These are phyloP conservation scores for Thielaviopsis punctulata DNA, from an alignment of 2,329 filamentous ascomycete genomes.

Conservation along the genomic window DNA sequence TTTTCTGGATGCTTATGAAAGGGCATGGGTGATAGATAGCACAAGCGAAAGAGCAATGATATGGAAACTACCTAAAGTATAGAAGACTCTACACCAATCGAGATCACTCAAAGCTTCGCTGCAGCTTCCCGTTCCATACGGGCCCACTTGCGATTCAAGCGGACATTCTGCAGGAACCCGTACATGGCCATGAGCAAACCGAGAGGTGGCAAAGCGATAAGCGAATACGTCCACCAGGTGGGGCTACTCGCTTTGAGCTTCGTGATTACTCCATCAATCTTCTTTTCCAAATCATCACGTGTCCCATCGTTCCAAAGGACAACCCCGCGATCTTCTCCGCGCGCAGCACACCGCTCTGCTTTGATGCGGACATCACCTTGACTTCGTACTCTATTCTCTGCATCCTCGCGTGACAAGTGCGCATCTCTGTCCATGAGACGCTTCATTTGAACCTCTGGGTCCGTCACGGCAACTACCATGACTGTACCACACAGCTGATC, in stretches of 20 bases:
- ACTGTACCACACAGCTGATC: constrained; percentile 75
- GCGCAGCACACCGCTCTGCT: constrained; percentile 53
- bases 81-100: constrained; percentile 14
- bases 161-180: constrained; percentile 54
- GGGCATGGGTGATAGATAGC: no score
- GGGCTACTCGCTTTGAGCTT: constrained; percentile 48
- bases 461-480: constrained; percentile 69
- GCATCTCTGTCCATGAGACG: constrained; percentile 58
- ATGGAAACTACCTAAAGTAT: no score
- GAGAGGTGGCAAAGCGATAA: constrained; percentile 55
- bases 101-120: constrained; percentile 24
- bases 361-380: constrained; percentile 79
- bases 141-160: constrained; percentile 55
- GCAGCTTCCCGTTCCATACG: constrained; percentile 32
- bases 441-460: constrained; percentile 67
- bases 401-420: constrained; percentile 70
- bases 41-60: no score
- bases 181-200: constrained; percentile 51
- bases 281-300: constrained; percentile 47
- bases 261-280: constrained; percentile 49
- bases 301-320: constrained; percentile 85
- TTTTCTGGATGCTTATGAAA: no score
- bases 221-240: constrained; percentile 66
- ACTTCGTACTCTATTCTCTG: constrained; percentile 67
- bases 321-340: constrained; percentile 48